These are phyloP conservation scores for Rhynchospora tenuis DNA, from an alignment of 176 grass and related monocot genomes.

Conservation along the genomic window DNA sequence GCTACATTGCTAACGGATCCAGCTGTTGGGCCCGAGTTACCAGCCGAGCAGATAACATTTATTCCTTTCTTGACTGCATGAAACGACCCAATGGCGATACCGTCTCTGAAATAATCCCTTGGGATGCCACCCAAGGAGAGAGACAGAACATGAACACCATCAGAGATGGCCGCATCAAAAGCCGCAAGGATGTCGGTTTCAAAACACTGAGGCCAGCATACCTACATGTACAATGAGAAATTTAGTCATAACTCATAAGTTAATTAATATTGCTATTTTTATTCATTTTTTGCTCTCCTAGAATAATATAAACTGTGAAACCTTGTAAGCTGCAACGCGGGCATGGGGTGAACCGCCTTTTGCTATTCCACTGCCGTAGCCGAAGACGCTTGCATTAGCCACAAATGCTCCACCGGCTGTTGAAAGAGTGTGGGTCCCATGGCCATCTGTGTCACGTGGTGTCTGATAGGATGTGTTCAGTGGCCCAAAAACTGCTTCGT, in stretches of 20 bases:
- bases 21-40: conserved; percentile 44
- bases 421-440: conserved; percentile 69
- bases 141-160: conserved; percentile 67
- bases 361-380: conserved; percentile 49
- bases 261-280: background rate
- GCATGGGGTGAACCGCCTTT: conserved; percentile 53
- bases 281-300: background rate
- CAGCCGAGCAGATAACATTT: conserved; percentile 58
- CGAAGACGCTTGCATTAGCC: conserved; percentile 28
- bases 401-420: conserved; percentile 50
- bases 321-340: conserved; percentile 61
- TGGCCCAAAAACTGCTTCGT: background rate
- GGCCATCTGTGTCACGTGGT: conserved; percentile 56
- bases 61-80: conserved; percentile 54
- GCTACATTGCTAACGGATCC: conserved; percentile 41
- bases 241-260: background rate
- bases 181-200: conserved; percentile 53
- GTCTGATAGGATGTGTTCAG: conserved; percentile 19
- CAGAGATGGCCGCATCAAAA: conserved; percentile 68
- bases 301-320: background rate
- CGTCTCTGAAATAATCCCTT: conserved; percentile 19
- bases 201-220: conserved; percentile 59
- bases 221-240: background rate
- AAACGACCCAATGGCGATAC: conserved; percentile 50
- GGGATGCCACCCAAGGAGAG: conserved; percentile 50